Conservation (phyloP, 768 basidiomycete genomes). For the Suillus spraguei region DNA sequence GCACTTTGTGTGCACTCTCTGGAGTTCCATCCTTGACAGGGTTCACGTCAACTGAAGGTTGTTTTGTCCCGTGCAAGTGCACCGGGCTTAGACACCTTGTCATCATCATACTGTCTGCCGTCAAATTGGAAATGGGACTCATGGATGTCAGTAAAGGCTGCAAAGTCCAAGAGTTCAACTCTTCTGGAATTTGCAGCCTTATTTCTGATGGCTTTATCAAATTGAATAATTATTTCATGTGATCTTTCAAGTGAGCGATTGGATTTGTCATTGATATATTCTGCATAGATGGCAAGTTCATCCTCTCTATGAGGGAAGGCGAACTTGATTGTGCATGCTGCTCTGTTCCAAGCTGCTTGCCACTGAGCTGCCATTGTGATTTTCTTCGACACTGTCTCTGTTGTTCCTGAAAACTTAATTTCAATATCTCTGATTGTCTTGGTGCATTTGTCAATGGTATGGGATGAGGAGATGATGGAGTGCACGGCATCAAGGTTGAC, state of each 20-base stretch:
- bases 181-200: not conserved
- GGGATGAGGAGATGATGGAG: no score
- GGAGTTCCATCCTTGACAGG: not conserved
- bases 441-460: no score
- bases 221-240: not conserved
- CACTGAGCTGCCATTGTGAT: no score
- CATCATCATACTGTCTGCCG: not conserved
- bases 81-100: not conserved
- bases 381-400: no score
- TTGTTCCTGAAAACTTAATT: no score
- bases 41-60: not conserved
- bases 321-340: no score
- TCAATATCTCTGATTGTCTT: no score
- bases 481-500: no score
- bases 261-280: not conserved
- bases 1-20: not conserved
- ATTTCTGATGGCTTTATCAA: not conserved
- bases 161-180: not conserved
- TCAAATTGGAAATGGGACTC: not conserved
- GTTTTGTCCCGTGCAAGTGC: not conserved
- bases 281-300: no score
- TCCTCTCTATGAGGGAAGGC: no score
- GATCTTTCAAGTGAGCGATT: rapidly evolving
- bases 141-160: not conserved
- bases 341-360: no score